Evolutionary conservation across 176 grass and related monocot species (phyloP).

Genomic region (Aegilops tauschii): DNA sequence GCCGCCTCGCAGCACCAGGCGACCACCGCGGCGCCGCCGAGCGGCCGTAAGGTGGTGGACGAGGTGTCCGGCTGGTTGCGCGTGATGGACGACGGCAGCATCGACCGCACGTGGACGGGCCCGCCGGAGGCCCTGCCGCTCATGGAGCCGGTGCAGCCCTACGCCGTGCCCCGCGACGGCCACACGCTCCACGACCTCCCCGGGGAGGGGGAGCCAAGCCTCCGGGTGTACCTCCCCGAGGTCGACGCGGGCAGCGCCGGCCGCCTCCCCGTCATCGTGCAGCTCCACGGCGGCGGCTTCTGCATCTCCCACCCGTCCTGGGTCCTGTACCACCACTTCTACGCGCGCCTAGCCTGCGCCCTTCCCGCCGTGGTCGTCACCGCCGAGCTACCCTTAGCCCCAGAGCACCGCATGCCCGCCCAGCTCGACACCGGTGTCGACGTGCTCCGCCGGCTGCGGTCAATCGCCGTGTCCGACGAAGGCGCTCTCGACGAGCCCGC

Average conservation of each 20-base stretch:
- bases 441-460: conserved; percentile 52
- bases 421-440: conserved; percentile 46
- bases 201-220: conserved; percentile 58
- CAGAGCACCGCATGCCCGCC: conserved; percentile 60
- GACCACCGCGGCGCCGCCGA: too few relatives aligned
- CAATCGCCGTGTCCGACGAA: conserved; percentile 21
- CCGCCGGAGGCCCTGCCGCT: conserved; percentile 62
- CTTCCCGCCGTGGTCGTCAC: conserved; percentile 54
- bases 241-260: too few relatives aligned
- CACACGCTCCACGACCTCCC: conserved; percentile 81
- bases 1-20: neutral
- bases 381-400: conserved; percentile 67
- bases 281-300: conserved; percentile 86
- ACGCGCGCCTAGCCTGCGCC: conserved; percentile 55
- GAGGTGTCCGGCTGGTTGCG: conserved; percentile 85
- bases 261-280: conserved; percentile 56
- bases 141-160: conserved; percentile 59
- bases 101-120: conserved; percentile 86
- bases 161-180: conserved; percentile 42
- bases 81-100: conserved; percentile 64
- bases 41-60: conserved; percentile 51
- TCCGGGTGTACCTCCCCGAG: conserved; percentile 72
- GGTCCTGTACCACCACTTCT: conserved; percentile 90
- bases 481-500: conserved; percentile 13
- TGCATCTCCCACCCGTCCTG: conserved; percentile 72